phyloP scores from a whole-genome alignment of 495 filamentous ascomycete genomes.

The Aspergillus indologenus region DNA sequence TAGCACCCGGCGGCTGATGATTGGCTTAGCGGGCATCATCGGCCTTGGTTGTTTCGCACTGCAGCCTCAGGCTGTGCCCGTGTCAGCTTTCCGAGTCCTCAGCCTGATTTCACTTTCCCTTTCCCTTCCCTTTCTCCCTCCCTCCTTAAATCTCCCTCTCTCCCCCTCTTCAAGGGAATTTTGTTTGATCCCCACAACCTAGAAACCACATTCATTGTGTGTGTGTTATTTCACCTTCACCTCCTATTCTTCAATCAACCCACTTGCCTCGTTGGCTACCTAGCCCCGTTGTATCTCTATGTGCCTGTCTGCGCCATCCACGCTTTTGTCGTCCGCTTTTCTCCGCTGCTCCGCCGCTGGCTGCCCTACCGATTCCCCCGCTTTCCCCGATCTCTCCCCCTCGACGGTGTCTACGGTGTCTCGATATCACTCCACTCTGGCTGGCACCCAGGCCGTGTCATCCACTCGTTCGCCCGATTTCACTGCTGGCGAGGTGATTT shows the following conservation, averaged over 20 bases:
- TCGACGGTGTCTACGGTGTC: conserved; percentile 10
- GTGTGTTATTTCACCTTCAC: conserved; percentile 10
- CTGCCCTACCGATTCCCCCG: conserved; percentile 24
- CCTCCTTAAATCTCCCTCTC: neutral
- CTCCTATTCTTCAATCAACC: neutral
- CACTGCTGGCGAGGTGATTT: conserved; percentile 40
- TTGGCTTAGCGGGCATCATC: conserved; percentile 16
- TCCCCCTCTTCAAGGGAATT: conserved; percentile 6
- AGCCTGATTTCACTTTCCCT: neutral
- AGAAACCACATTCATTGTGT: neutral
- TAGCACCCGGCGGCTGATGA: conserved; percentile 20
- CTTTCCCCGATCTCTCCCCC: conserved; percentile 17
- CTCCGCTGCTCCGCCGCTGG: conserved; percentile 29
- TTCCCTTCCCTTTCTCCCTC: neutral
- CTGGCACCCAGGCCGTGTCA: conserved; percentile 16
- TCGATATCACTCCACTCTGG: conserved; percentile 14
- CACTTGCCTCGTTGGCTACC: neutral
- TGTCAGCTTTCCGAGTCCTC: neutral
- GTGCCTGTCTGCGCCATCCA: conserved; percentile 33
- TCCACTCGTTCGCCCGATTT: conserved; percentile 21
- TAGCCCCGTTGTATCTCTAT: conserved; percentile 33
- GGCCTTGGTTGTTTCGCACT: neutral
- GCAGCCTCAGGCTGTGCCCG: no score
- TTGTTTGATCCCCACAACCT: neutral
- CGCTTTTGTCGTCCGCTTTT: conserved; percentile 33